phyloP scores from a whole-genome alignment of 805 yeast species.

The Yarrowia sp. region DNA sequence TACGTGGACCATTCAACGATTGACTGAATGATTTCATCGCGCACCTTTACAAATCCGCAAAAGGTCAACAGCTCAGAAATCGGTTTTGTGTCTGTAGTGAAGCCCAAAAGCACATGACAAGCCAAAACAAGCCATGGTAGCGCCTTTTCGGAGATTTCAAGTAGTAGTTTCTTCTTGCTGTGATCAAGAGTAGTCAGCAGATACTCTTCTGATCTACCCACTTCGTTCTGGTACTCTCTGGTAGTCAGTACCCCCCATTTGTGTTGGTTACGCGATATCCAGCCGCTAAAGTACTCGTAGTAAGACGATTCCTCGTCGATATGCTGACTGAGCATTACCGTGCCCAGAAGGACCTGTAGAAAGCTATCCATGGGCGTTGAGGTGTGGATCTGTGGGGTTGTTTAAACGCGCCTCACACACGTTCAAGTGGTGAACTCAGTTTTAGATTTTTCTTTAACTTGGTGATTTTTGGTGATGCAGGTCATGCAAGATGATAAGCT shows the following conservation, averaged over 20 bases:
- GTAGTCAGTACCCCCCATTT: conserved; percentile 9
- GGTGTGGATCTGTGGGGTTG: not conserved
- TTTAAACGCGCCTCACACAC: too few relatives aligned
- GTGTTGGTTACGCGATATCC: conserved; percentile 1
- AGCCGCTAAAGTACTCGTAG: conserved; percentile 7
- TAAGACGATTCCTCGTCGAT: not conserved
- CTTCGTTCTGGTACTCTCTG: not conserved
- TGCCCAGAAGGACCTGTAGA: conserved; percentile 15
- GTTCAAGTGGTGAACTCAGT: too few relatives aligned
- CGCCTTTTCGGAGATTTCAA: not conserved
- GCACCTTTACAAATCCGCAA: not conserved
- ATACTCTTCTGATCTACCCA: conserved; percentile 12
- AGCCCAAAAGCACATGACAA: conserved; percentile 5
- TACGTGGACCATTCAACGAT: conserved; percentile 28
- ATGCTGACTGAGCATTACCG: conserved; percentile 11
- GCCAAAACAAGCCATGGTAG: conserved; percentile 11
- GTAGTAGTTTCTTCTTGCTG: not conserved
- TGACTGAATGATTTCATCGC: not conserved
- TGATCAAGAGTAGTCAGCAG: not conserved
- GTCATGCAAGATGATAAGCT: too few relatives aligned
- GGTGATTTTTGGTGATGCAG: too few relatives aligned
- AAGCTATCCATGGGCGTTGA: conserved; percentile 6
- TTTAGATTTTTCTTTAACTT: too few relatives aligned
- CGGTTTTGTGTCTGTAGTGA: not conserved
- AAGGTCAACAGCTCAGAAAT: not conserved